These are phyloP conservation scores for Phytopythium mirpurense DNA, from an alignment of 352 stramenopile genomes.

Conservation along the genomic window DNA sequence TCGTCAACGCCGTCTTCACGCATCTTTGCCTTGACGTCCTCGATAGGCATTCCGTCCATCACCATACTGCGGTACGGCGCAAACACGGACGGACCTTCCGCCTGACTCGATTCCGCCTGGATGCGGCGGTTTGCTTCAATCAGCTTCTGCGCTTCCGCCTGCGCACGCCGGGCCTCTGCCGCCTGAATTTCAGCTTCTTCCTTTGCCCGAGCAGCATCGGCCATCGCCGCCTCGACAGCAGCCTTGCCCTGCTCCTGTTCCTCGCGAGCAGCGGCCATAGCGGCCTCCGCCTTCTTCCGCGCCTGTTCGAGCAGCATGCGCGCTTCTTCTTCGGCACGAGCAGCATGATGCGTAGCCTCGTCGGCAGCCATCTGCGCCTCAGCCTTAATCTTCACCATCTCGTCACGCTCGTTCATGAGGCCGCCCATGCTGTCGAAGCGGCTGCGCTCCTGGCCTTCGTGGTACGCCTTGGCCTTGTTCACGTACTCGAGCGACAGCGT, in stretches of 20 bases:
- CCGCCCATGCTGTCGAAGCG: constrained; percentile 55
- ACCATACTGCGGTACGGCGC: constrained; percentile 64
- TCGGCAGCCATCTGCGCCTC: constrained; percentile 79
- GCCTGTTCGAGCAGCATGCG: constrained; percentile 70
- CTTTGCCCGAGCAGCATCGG: constrained; percentile 70
- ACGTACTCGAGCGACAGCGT: constrained; percentile 79
- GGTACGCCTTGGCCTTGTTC: constrained; percentile 77
- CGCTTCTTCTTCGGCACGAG: constrained; percentile 68
- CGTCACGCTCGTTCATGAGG: constrained; percentile 74
- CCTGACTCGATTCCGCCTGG: constrained; percentile 46
- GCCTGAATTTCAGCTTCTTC: constrained; percentile 79
- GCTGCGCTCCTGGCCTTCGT: constrained; percentile 62
- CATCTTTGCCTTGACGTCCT: constrained; percentile 75
- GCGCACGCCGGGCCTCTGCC: constrained; percentile 61
- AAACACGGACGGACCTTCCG: constrained; percentile 49
- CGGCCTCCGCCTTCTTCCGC: constrained; percentile 73
- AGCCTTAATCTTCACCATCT: constrained; percentile 80
- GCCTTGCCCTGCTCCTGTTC: constrained; percentile 79
- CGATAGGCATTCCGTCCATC: constrained; percentile 57
- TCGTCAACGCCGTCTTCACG: constrained; percentile 72
- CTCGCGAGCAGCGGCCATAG: constrained; percentile 74
- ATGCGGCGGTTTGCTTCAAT: constrained; percentile 85
- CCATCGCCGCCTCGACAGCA: constrained; percentile 79
- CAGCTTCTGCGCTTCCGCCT: constrained; percentile 75
- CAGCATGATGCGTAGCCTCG: constrained; percentile 68